Evolutionary conservation across 164 flowering plant species (phyloP).

Genomic region (Tetrastigma voinierianum): DNA sequence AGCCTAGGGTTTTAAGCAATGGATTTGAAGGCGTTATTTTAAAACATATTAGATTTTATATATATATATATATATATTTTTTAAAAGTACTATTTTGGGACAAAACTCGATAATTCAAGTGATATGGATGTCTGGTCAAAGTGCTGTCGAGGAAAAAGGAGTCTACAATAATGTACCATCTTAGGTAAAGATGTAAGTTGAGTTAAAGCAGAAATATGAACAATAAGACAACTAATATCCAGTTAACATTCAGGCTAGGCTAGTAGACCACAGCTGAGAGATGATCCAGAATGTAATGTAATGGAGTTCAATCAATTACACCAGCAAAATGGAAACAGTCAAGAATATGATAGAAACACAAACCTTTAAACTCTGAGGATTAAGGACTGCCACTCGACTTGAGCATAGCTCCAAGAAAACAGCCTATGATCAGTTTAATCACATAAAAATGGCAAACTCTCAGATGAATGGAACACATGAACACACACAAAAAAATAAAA

Average conservation of each 20-base stretch:
- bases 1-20: too few relatives aligned
- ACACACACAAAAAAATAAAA: background rate
- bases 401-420: constrained; percentile 87
- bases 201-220: too few relatives aligned
- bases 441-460: background rate
- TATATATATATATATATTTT: too few relatives aligned
- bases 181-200: too few relatives aligned
- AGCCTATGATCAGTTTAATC: constrained; percentile 39
- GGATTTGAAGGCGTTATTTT: too few relatives aligned
- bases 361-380: constrained; percentile 67
- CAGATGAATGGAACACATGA: background rate
- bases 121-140: too few relatives aligned
- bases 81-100: too few relatives aligned
- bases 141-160: too few relatives aligned
- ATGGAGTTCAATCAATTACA: too few relatives aligned
- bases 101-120: too few relatives aligned
- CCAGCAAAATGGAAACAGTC: background rate
- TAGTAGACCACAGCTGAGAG: background rate
- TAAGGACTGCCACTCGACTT: constrained; percentile 62
- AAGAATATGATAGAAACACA: background rate
- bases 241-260: background rate
- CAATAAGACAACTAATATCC: background rate
- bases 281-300: background rate
- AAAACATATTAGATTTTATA: too few relatives aligned
- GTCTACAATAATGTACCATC: too few relatives aligned